Evolutionary conservation across 768 basidiomycete genomes (phyloP).

Genomic region (Tricholoma sp.): DNA sequence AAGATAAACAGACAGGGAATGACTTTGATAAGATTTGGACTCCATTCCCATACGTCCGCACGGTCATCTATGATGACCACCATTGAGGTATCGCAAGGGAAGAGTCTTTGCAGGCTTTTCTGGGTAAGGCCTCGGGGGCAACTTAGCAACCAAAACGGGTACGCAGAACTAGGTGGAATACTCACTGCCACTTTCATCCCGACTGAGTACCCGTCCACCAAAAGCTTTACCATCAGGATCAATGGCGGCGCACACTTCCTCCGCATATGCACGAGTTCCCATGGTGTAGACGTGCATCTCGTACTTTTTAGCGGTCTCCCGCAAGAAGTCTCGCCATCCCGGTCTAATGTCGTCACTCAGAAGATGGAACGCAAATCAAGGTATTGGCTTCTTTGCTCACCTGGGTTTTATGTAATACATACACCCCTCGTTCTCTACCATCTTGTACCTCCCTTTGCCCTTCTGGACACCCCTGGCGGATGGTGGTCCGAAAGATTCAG

Average conservation of each 20-base stretch:
- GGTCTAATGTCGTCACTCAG: conserved; percentile 43
- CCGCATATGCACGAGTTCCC: conserved; percentile 96
- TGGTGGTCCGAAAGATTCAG: conserved; percentile 60
- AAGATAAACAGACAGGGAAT: conserved; percentile 75
- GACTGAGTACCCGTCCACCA: conserved; percentile 80
- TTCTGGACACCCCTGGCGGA: conserved; percentile 29
- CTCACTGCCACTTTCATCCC: conserved; percentile 97
- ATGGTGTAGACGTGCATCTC: conserved; percentile 99
- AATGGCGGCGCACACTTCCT: conserved; percentile 90
- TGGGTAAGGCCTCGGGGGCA: conserved; percentile 67
- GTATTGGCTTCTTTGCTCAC: conserved; percentile 38
- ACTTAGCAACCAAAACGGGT: conserved; percentile 6
- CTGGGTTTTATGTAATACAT: conserved; percentile 98
- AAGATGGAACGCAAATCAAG: conserved; percentile 2
- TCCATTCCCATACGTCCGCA: conserved; percentile 98
- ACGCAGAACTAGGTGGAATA: conserved; percentile 10
- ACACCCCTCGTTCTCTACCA: conserved; percentile 73
- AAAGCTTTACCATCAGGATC: conserved; percentile 87
- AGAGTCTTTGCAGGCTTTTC: conserved; percentile 87
- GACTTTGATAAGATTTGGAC: conserved; percentile 94
- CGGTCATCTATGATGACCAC: conserved; percentile 99
- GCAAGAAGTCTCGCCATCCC: conserved; percentile 78
- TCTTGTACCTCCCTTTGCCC: conserved; percentile 56
- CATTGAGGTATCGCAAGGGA: conserved; percentile 97
- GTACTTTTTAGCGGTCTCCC: conserved; percentile 67